Conservation (phyloP, 345 rosid genomes). For the Heritiera littoralis region DNA sequence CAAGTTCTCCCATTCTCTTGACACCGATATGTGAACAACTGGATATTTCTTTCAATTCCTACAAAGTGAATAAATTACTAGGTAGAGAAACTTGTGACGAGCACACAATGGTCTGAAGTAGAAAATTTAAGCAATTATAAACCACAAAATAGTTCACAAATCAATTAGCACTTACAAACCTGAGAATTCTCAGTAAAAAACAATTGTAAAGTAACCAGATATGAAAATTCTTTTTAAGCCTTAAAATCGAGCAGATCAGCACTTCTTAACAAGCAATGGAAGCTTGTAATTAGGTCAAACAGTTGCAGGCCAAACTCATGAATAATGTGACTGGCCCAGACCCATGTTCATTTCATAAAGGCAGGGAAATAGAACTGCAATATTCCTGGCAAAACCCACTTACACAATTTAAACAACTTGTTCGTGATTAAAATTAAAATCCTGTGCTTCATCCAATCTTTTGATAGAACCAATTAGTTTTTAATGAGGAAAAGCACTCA, state of each 20-base stretch:
- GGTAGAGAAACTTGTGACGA: constrained; percentile 1
- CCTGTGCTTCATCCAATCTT: background rate
- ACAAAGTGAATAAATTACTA: constrained; percentile 25
- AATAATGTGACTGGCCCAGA: background rate
- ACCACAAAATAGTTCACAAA: background rate
- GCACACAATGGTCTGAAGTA: constrained; percentile 2
- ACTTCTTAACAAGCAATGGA: background rate
- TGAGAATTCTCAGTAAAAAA: background rate
- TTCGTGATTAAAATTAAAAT: background rate
- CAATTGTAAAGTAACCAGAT: background rate
- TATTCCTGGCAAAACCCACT: background rate
- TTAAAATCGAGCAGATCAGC: background rate
- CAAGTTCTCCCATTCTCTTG: constrained; percentile 97
- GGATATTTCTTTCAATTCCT: constrained; percentile 64
- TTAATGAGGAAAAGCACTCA: background rate
- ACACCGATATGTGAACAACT: constrained; percentile 56
- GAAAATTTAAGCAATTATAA: constrained; percentile 7
- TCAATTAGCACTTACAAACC: background rate
- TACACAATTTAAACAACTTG: background rate
- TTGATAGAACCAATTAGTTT: background rate
- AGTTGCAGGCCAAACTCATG: background rate
- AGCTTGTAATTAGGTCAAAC: background rate
- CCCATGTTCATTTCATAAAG: background rate
- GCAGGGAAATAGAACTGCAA: background rate
- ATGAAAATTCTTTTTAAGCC: background rate